These are phyloP conservation scores for Mycena albidolilacea DNA, from an alignment of 768 basidiomycete genomes.

Conservation along the genomic window DNA sequence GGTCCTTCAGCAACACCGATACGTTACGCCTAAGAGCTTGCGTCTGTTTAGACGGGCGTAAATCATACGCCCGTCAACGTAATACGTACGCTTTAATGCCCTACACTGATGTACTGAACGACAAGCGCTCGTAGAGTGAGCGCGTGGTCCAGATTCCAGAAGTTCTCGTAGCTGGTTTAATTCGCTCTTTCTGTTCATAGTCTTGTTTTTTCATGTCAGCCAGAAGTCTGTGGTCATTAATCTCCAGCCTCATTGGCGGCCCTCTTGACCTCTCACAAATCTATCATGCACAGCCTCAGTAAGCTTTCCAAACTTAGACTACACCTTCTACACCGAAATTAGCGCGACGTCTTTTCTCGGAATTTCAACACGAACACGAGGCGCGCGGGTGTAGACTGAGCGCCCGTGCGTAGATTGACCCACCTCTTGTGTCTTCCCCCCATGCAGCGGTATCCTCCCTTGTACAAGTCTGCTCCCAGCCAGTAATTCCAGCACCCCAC, in stretches of 20 bases:
- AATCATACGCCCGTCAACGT: no score
- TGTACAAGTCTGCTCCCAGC: neutral
- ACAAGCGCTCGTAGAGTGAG: neutral
- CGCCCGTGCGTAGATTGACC: neutral
- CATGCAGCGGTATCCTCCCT: slow-evolving; percentile 9
- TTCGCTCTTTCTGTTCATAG: no score
- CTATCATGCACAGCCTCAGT: no score
- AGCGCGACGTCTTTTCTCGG: slow-evolving; percentile 18
- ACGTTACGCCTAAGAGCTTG: no score
- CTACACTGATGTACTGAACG: neutral
- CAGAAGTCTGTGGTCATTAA: no score
- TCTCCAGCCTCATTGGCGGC: neutral
- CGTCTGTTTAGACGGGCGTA: no score
- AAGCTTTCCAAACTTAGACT: neutral
- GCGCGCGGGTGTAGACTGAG: neutral
- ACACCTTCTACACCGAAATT: slow-evolving; percentile 24
- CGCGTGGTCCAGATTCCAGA: no score
- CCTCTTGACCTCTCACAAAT: neutral
- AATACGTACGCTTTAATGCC: no score
- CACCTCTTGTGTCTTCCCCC: neutral
- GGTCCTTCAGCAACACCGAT: no score
- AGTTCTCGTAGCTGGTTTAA: no score
- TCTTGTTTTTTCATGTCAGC: no score
- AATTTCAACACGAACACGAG: slow-evolving; percentile 11
- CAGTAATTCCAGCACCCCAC: neutral